Conservation (phyloP, 306 rosid species). For the Vicia villosa region DNA sequence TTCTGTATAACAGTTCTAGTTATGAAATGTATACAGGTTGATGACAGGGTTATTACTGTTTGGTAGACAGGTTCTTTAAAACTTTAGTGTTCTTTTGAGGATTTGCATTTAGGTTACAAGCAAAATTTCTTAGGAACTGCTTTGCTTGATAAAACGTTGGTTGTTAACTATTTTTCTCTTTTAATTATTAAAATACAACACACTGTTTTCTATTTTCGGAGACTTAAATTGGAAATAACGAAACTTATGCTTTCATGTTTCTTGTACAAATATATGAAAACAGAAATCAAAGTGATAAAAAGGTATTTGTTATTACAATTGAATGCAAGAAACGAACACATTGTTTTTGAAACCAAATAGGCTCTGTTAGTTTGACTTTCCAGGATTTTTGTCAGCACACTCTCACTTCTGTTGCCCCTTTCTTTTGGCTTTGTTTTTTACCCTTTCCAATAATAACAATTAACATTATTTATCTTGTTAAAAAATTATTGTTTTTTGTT, state of each 20-base stretch:
- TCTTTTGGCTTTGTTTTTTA: background rate
- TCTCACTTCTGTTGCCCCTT: background rate
- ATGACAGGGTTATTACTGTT: constrained; percentile 27
- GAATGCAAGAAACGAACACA: background rate
- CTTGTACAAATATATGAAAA: background rate
- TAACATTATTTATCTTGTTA: too few relatives aligned
- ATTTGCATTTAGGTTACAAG: constrained; percentile 22
- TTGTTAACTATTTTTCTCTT: background rate
- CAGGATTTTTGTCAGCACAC: background rate
- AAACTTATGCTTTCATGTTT: background rate
- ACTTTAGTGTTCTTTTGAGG: constrained; percentile 30
- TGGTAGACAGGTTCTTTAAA: constrained; percentile 21
- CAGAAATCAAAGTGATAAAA: background rate
- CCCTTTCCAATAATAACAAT: background rate
- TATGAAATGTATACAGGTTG: background rate
- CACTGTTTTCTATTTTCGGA: background rate
- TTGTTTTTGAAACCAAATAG: background rate
- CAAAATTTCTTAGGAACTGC: background rate
- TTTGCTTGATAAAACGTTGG: background rate
- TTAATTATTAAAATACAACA: background rate
- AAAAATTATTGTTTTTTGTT: background rate
- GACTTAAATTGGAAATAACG: background rate
- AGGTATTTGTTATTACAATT: background rate
- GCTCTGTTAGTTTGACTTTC: background rate
- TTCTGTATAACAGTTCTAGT: constrained; percentile 2